Evolutionary conservation across 2,329 filamentous ascomycete genomes (phyloP).

Genomic region (Neonectria ditissima): DNA sequence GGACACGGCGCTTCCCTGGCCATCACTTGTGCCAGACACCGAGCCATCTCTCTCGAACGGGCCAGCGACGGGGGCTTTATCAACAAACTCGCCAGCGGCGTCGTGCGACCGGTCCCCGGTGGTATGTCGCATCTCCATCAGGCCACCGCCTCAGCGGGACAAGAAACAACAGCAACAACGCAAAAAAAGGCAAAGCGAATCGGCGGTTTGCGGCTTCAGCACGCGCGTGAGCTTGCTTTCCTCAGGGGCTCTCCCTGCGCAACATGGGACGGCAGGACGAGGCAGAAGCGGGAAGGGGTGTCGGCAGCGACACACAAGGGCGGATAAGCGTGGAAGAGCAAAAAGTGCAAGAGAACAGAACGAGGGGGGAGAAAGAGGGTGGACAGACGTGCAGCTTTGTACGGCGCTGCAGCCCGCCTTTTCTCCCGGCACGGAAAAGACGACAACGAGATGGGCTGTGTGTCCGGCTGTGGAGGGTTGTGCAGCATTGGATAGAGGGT

Average conservation of each 20-base stretch:
- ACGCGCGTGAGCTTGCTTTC: constrained; percentile 33
- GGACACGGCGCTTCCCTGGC: constrained; percentile 5
- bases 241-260: constrained; percentile 20
- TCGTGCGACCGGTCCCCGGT: constrained; percentile 22
- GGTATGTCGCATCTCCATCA: constrained; percentile 24
- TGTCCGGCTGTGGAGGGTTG: constrained; percentile 4
- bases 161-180: neutral
- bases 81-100: constrained; percentile 12
- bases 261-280: constrained; percentile 21
- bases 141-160: constrained; percentile 8
- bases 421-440: neutral
- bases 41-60: constrained; percentile 24
- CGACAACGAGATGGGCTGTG: neutral
- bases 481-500: constrained; percentile 5
- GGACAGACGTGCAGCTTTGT: constrained; percentile 7
- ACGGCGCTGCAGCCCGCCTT: neutral
- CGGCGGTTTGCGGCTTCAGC: constrained; percentile 26
- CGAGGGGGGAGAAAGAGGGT: neutral
- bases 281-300: constrained; percentile 1
- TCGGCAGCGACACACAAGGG: constrained; percentile 4
- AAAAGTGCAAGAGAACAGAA: neutral
- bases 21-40: constrained; percentile 35
- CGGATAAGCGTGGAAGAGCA: neutral
- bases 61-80: constrained; percentile 35
- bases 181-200: neutral